These are phyloP conservation scores for Emergomyces africanus DNA, from an alignment of 2,329 filamentous ascomycete species.

Conservation along the genomic window DNA sequence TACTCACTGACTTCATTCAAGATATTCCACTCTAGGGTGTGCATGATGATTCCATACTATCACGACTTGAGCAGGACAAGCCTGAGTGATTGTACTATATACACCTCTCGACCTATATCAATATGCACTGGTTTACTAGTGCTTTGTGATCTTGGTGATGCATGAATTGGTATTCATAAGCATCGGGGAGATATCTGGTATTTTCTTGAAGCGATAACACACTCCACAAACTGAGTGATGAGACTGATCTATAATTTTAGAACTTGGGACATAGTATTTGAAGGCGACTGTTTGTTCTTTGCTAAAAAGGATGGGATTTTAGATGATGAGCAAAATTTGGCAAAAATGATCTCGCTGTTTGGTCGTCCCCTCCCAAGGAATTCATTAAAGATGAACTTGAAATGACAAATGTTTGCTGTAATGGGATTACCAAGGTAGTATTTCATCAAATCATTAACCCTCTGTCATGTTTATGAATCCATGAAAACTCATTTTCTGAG, in stretches of 20 bases:
- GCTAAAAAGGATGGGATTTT: background rate
- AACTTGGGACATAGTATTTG: conserved; percentile 13
- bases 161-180: conserved; percentile 5
- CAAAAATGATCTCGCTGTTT: conserved; percentile 9
- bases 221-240: background rate
- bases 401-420: background rate
- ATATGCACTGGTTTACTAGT: conserved; percentile 4
- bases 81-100: conserved; percentile 7
- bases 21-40: too few relatives aligned
- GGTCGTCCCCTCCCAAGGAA: conserved; percentile 6
- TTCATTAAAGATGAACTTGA: conserved; percentile 4
- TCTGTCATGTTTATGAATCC: too few relatives aligned
- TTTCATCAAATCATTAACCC: background rate
- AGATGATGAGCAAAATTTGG: conserved; percentile 8
- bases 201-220: background rate
- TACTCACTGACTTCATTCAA: too few relatives aligned
- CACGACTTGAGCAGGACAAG: conserved; percentile 11
- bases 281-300: conserved; percentile 10
- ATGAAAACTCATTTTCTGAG: background rate
- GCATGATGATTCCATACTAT: too few relatives aligned
- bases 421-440: conserved; percentile 1
- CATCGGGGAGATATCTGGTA: conserved; percentile 9
- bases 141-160: conserved; percentile 12
- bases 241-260: conserved; percentile 3
- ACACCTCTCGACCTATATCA: conserved; percentile 5